Evolutionary conservation across 345 rosid species (phyloP).

Genomic region (Gossypium rotundifolium): DNA sequence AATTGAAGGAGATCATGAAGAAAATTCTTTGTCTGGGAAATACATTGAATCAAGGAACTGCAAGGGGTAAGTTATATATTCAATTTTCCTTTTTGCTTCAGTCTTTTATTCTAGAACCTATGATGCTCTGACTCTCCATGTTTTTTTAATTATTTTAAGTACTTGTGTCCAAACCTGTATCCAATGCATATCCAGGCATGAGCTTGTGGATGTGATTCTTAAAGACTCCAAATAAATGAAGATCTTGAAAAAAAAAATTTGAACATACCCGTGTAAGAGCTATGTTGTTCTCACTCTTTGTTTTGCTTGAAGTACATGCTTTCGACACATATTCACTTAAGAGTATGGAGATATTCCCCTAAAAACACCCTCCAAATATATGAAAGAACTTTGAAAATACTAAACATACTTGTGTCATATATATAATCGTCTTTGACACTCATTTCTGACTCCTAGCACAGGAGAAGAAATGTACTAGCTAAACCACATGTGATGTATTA

Average conservation of each 20-base stretch:
- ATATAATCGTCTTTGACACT: background rate
- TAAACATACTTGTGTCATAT: too few relatives aligned
- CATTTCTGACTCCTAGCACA: background rate
- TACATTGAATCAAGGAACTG: slow-evolving; percentile 93
- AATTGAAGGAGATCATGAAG: slow-evolving; percentile 92
- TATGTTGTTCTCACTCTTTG: background rate
- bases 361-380: background rate
- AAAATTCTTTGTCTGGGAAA: slow-evolving; percentile 87
- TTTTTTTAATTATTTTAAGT: background rate
- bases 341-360: background rate
- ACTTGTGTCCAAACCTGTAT: background rate
- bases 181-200: background rate
- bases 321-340: background rate
- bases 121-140: too few relatives aligned
- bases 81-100: background rate
- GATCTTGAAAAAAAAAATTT: background rate
- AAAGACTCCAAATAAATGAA: background rate
- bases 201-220: background rate
- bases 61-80: slow-evolving; percentile 60
- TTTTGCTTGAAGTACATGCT: background rate
- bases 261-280: background rate
- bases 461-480: background rate
- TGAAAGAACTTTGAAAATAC: too few relatives aligned
- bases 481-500: background rate
- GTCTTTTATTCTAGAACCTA: background rate